These are phyloP conservation scores for Gossypium sturtianum DNA, from an alignment of 345 rosid species.

Conservation along the genomic window DNA sequence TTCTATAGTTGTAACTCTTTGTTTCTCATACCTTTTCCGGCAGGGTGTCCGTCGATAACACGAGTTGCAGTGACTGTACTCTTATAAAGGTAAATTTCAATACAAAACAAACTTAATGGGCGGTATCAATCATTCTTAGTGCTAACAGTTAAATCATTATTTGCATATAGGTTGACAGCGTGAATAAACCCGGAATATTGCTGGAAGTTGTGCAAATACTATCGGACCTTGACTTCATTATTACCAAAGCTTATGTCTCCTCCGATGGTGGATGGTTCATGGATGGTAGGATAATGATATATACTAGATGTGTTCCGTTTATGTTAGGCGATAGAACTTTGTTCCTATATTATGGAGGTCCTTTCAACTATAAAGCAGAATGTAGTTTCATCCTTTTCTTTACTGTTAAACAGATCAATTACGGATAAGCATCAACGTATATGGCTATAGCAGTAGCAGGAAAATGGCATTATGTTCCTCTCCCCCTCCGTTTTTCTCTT, in stretches of 20 bases:
- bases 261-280: slow-evolving; percentile 99
- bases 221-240: slow-evolving; percentile 74
- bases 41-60: slow-evolving; percentile 89
- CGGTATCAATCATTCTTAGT: neutral
- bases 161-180: slow-evolving; percentile 70
- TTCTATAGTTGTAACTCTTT: neutral
- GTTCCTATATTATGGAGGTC: neutral
- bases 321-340: neutral
- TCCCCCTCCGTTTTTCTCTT: neutral
- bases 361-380: neutral
- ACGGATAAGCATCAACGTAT: neutral
- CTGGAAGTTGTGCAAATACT: slow-evolving; percentile 93
- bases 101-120: neutral
- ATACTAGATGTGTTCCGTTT: neutral
- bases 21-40: slow-evolving; percentile 12
- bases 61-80: slow-evolving; percentile 64
- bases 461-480: neutral
- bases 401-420: neutral
- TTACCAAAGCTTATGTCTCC: slow-evolving; percentile 88
- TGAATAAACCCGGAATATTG: slow-evolving; percentile 89
- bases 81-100: slow-evolving; percentile 56
- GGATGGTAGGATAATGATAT: slow-evolving; percentile 55
- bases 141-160: slow-evolving; percentile 1
- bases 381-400: neutral
- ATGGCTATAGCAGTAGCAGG: neutral